Percentiles rank a stretch among this genome's conserved stretches.
Conservation (phyloP, 1,284 basidiomycete species). For the Boletellus deceptivus region DNA sequence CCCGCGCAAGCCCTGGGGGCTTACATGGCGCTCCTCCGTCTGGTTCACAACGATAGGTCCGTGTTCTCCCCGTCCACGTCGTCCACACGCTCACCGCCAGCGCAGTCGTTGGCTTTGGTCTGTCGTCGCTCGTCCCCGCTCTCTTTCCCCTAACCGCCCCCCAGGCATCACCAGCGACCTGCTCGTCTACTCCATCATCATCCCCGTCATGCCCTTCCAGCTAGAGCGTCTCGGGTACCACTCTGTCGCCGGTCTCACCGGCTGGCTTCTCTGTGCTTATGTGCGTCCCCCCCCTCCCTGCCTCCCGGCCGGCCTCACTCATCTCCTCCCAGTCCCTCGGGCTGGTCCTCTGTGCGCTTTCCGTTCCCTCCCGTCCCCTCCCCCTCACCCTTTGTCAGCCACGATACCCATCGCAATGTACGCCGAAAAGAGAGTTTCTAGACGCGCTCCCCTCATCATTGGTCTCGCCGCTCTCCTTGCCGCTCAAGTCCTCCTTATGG, state of each 20-base stretch:
- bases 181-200: conserved; percentile 66
- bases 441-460: conserved; percentile 57
- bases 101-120: conserved; percentile 39
- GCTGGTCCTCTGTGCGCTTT: conserved; percentile 47
- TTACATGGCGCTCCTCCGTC: conserved; percentile 54
- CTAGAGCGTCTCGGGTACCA: conserved; percentile 55
- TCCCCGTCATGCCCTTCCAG: conserved; percentile 76
- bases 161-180: conserved; percentile 63
- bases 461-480: conserved; percentile 58
- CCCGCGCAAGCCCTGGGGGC: conserved; percentile 33
- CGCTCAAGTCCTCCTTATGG: conserved; percentile 73
- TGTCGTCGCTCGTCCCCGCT: not conserved
- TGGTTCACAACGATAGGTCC: conserved; percentile 48
- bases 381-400: conserved; percentile 38
- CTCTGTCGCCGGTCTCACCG: conserved; percentile 55
- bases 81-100: conserved; percentile 5
- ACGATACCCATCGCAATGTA: conserved; percentile 70
- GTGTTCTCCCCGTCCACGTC: conserved; percentile 1
- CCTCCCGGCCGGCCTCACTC: not conserved
- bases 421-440: conserved; percentile 58
- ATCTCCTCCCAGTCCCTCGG: conserved; percentile 41
- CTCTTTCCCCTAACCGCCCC: conserved; percentile 1
- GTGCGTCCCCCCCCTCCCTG: conserved; percentile 34
- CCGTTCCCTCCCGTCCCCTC: not conserved
- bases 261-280: conserved; percentile 67